Evolutionary conservation across 1,139 yeast genomes (phyloP).

Genomic region (Geotrichum histeridarum): DNA sequence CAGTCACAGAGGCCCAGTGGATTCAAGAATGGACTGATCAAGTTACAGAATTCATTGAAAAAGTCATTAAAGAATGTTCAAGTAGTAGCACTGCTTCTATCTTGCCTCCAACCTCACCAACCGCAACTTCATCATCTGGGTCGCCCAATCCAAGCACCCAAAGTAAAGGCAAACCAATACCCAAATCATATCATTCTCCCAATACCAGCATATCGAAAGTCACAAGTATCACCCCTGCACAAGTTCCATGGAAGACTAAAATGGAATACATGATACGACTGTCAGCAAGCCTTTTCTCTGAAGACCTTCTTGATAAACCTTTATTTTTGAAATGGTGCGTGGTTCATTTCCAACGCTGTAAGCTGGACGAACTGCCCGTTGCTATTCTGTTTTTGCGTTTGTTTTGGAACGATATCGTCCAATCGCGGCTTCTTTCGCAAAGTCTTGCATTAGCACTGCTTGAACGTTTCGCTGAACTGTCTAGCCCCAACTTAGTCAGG

Average conservation of each 20-base stretch:
- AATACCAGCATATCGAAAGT: slow-evolving; percentile 23
- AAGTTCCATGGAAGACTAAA: slow-evolving; percentile 45
- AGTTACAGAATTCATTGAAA: slow-evolving; percentile 55
- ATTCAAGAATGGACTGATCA: slow-evolving; percentile 86
- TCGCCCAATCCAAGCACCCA: slow-evolving; percentile 11
- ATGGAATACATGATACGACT: slow-evolving; percentile 58
- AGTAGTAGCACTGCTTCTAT: slow-evolving; percentile 1
- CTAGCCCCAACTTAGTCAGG: slow-evolving; percentile 12
- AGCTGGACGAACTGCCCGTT: slow-evolving; percentile 46
- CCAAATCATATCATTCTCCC: slow-evolving; percentile 28
- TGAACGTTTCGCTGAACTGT: slow-evolving; percentile 14
- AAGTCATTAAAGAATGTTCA: slow-evolving; percentile 36
- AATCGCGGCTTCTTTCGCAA: slow-evolving; percentile 41
- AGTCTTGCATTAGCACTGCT: slow-evolving; percentile 32
- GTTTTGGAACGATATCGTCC: slow-evolving; percentile 66
- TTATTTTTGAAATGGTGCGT: slow-evolving; percentile 61
- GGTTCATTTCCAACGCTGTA: slow-evolving; percentile 49
- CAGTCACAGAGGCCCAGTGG: slow-evolving; percentile 54
- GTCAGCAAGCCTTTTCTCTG: slow-evolving; percentile 60
- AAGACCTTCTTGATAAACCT: slow-evolving; percentile 58
- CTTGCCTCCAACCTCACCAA: slow-evolving; percentile 13
- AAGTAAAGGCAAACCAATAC: slow-evolving; percentile 24
- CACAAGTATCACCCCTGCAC: slow-evolving; percentile 3
- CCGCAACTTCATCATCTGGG: slow-evolving; percentile 3
- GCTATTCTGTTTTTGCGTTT: slow-evolving; percentile 56